Percentiles rank a stretch among this genome's conserved stretches.
phyloP scores from a whole-genome alignment of 805 yeast genomes.

The Maudiozyma saulgeensis region DNA sequence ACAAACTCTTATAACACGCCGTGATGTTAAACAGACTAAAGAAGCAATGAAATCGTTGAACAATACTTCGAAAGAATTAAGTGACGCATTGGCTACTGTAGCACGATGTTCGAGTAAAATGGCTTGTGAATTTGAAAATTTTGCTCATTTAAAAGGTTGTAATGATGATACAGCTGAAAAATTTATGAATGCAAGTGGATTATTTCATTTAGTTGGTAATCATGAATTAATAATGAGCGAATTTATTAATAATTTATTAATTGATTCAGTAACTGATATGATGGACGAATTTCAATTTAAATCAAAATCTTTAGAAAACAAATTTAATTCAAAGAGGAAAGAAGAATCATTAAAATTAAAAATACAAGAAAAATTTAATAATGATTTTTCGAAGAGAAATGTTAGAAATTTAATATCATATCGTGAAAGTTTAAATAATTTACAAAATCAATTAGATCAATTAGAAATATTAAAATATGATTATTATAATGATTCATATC shows the following conservation, averaged over 20 bases:
- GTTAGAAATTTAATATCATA: slow-evolving; percentile 60
- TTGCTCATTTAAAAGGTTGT: slow-evolving; percentile 55
- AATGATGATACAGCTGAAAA: slow-evolving; percentile 49
- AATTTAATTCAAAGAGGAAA: slow-evolving; percentile 46
- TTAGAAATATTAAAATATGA: slow-evolving; percentile 68
- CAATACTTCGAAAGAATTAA: slow-evolving; percentile 39
- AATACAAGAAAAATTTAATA: slow-evolving; percentile 51
- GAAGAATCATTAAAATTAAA: slow-evolving; percentile 44
- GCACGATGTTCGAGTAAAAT: slow-evolving; percentile 58
- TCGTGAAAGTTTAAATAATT: slow-evolving; percentile 52
- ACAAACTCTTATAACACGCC: slow-evolving; percentile 49
- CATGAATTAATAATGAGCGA: slow-evolving; percentile 65
- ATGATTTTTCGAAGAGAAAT: slow-evolving; percentile 47
- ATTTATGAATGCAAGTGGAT: slow-evolving; percentile 61
- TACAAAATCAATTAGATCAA: slow-evolving; percentile 70
- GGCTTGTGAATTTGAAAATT: slow-evolving; percentile 58
- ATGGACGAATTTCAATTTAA: slow-evolving; percentile 36
- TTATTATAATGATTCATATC: slow-evolving; percentile 56
- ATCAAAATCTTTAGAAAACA: slow-evolving; percentile 39
- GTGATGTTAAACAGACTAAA: slow-evolving; percentile 46
- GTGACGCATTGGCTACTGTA: slow-evolving; percentile 26
- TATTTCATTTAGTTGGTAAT: slow-evolving; percentile 66
- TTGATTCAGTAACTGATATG: slow-evolving; percentile 40
- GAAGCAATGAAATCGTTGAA: slow-evolving; percentile 42
- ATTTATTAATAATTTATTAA: slow-evolving; percentile 45